Conservation (phyloP, 805 yeast genomes). For the Starmera dryadoides region DNA sequence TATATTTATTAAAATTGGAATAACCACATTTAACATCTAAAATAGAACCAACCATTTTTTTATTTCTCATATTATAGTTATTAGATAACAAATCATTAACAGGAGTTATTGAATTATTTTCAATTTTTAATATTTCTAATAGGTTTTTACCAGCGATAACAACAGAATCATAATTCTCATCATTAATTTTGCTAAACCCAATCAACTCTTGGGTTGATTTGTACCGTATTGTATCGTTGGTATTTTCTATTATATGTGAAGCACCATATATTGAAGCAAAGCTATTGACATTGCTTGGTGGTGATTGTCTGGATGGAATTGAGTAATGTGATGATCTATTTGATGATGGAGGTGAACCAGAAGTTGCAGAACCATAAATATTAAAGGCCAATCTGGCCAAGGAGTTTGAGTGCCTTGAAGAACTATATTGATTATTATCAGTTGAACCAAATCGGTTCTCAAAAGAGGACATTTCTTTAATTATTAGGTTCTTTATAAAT, state of each 20-base stretch:
- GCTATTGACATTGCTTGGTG: slow-evolving; percentile 4
- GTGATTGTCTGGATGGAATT: slow-evolving; percentile 10
- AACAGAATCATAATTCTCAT: slow-evolving; percentile 15
- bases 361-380: slow-evolving; percentile 37
- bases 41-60: slow-evolving; percentile 30
- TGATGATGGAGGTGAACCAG: slow-evolving; percentile 16
- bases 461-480: too few relatives aligned
- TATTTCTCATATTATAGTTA: slow-evolving; percentile 21
- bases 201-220: slow-evolving; percentile 25
- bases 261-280: slow-evolving; percentile 7
- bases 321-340: slow-evolving; percentile 4
- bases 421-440: background rate
- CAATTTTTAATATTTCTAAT: slow-evolving; percentile 29
- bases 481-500: too few relatives aligned
- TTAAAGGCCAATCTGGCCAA: slow-evolving; percentile 54
- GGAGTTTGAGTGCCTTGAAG: slow-evolving; percentile 18
- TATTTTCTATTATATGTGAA: slow-evolving; percentile 3
- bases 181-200: slow-evolving; percentile 14
- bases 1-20: slow-evolving; percentile 27
- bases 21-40: slow-evolving; percentile 38
- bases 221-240: slow-evolving; percentile 19
- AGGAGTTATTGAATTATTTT: slow-evolving; percentile 10
- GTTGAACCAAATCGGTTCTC: background rate
- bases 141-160: slow-evolving; percentile 37
- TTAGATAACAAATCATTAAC: slow-evolving; percentile 28